These are phyloP conservation scores for Epichloe amarillans DNA, from an alignment of 2,329 filamentous ascomycete genomes.

Conservation along the genomic window DNA sequence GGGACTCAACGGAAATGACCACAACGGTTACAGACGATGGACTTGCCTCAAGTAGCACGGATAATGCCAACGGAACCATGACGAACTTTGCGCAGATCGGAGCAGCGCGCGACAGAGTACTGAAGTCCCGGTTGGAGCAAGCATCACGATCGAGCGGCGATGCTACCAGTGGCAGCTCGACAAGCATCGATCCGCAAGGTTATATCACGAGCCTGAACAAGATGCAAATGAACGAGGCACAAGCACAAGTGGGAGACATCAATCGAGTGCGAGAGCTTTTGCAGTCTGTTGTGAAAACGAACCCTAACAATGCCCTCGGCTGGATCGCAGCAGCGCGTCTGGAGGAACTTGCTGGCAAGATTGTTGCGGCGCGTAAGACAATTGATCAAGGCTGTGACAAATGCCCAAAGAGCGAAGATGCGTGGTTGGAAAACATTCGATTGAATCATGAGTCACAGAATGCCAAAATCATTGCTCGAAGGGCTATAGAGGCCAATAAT, in stretches of 20 bases:
- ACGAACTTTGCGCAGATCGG: conserved; percentile 98
- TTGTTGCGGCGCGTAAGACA: conserved; percentile 74
- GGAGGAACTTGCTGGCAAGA: conserved; percentile 86
- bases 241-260: conserved; percentile 84
- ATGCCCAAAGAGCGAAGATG: conserved; percentile 88
- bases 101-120: conserved; percentile 86
- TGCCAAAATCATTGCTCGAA: conserved; percentile 87
- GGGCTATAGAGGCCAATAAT: conserved; percentile 84
- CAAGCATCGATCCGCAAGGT: conserved; percentile 86
- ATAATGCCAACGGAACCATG: conserved; percentile 69
- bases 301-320: conserved; percentile 83
- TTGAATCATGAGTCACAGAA: conserved; percentile 77
- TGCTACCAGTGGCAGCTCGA: conserved; percentile 64
- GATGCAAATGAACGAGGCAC: conserved; percentile 63
- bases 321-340: conserved; percentile 92
- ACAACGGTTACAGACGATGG: conserved; percentile 82
- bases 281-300: conserved; percentile 96
- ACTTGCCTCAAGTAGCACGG: conserved; percentile 22
- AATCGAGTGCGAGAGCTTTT: conserved; percentile 83
- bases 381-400: conserved; percentile 81
- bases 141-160: conserved; percentile 58
- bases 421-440: conserved; percentile 91
- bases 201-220: conserved; percentile 88
- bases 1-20: conserved; percentile 68
- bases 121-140: conserved; percentile 87